Percentiles rank a stretch among this genome's conserved stretches.
These are phyloP conservation scores for Limnomonas spitsbergensis DNA, from an alignment of 139 green algal genomes.

Conservation along the genomic window DNA sequence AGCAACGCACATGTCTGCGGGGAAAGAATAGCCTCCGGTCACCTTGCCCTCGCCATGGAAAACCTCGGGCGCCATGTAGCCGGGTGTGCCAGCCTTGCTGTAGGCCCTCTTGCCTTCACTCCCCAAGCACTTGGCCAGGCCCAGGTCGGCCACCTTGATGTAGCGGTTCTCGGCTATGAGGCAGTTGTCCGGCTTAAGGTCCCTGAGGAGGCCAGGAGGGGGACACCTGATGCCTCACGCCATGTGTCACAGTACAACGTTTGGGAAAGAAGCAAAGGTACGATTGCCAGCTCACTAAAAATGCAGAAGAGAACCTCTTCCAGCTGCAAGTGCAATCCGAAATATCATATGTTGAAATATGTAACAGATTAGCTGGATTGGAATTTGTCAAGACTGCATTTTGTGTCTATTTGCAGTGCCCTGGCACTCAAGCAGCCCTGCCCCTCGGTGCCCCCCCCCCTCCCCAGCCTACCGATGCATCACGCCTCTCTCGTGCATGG, in stretches of 20 bases:
- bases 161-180: constrained; percentile 32
- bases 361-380: too few relatives aligned
- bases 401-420: too few relatives aligned
- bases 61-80: constrained; percentile 9
- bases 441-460: too few relatives aligned
- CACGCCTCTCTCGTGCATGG: constrained; percentile 83
- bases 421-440: too few relatives aligned
- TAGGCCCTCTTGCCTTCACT: not conserved
- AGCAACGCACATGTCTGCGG: constrained; percentile 1
- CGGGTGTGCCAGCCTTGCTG: not conserved
- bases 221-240: not conserved
- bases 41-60: not conserved
- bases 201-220: constrained; percentile 5
- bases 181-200: constrained; percentile 43
- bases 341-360: too few relatives aligned
- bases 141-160: constrained; percentile 35
- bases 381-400: too few relatives aligned
- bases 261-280: too few relatives aligned
- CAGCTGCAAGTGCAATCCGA: too few relatives aligned
- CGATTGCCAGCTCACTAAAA: too few relatives aligned
- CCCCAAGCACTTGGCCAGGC: constrained; percentile 27
- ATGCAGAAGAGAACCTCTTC: too few relatives aligned
- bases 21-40: not conserved
- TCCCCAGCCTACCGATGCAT: constrained; percentile 79
- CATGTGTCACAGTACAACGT: too few relatives aligned